These are phyloP conservation scores for Hyphopichia khmerensis DNA, from an alignment of 1,139 yeast species.

Conservation along the genomic window DNA sequence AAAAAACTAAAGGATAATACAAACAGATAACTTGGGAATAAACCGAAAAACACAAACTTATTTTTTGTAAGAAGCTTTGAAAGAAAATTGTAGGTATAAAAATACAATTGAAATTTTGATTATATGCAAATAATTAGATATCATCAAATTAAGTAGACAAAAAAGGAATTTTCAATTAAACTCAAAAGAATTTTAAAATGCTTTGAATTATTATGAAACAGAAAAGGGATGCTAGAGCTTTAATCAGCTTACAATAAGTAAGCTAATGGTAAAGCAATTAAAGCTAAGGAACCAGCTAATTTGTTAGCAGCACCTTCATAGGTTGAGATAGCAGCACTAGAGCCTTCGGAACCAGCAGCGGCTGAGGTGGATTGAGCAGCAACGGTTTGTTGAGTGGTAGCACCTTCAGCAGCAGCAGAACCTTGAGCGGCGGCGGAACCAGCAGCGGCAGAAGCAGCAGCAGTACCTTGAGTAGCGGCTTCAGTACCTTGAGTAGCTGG, in stretches of 20 bases:
- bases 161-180: no score
- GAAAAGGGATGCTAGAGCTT: background rate
- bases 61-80: background rate
- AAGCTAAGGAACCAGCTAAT: constrained; percentile 15
- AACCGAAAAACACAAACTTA: background rate
- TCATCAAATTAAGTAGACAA: background rate
- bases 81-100: background rate
- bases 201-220: no score
- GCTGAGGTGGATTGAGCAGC: constrained; percentile 9
- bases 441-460: constrained; percentile 9
- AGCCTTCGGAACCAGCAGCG: constrained; percentile 11
- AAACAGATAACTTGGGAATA: background rate
- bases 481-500: constrained; percentile 25
- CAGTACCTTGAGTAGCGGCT: constrained; percentile 18
- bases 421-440: background rate
- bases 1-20: background rate
- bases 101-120: background rate
- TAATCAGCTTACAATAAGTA: constrained; percentile 15
- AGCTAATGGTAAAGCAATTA: constrained; percentile 17
- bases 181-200: no score
- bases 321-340: constrained; percentile 10
- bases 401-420: constrained; percentile 25
- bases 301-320: constrained; percentile 13
- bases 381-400: constrained; percentile 28
- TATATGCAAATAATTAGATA: background rate